These are phyloP conservation scores for Phanerochaete sordida DNA, from an alignment of 768 basidiomycete genomes.

Conservation along the genomic window DNA sequence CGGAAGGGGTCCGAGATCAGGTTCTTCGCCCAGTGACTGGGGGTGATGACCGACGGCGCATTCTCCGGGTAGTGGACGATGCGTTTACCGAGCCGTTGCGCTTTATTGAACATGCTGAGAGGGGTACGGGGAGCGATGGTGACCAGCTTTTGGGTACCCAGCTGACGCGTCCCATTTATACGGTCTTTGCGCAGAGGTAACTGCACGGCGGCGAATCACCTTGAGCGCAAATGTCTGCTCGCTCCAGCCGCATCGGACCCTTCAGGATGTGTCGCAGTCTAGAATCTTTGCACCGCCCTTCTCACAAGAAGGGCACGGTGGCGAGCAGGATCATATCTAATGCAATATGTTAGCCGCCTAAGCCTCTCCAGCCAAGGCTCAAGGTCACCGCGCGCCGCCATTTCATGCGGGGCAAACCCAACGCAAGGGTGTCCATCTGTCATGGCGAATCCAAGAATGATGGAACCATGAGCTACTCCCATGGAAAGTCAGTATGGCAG, in stretches of 20 bases:
- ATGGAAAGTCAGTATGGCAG: too few species aligned
- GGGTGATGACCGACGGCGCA: constrained; percentile 53
- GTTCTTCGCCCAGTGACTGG: constrained; percentile 45
- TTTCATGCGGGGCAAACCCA: too few species aligned
- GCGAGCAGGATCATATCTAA: too few species aligned
- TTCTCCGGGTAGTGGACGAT: constrained; percentile 59
- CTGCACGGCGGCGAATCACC: constrained; percentile 1
- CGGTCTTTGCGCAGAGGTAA: not conserved
- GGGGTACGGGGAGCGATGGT: too few species aligned
- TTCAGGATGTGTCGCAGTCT: not conserved
- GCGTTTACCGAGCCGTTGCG: constrained; percentile 51
- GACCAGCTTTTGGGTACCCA: too few species aligned
- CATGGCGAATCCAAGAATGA: too few species aligned
- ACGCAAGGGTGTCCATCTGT: too few species aligned
- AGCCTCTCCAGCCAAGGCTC: not conserved
- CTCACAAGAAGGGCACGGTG: too few species aligned
- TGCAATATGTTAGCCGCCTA: too few species aligned
- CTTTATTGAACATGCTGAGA: constrained; percentile 19
- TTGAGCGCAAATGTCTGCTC: constrained; percentile 2
- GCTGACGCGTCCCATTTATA: constrained; percentile 7
- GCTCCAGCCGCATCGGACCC: not conserved
- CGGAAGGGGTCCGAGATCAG: constrained; percentile 41
- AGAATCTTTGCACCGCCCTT: not conserved
- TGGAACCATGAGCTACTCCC: too few species aligned
- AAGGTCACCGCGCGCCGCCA: not conserved